A percentile compares a stretch with the other conserved stretches of the same genome.
Conservation (phyloP, 768 basidiomycete genomes). For the Chalciporus chontae region DNA sequence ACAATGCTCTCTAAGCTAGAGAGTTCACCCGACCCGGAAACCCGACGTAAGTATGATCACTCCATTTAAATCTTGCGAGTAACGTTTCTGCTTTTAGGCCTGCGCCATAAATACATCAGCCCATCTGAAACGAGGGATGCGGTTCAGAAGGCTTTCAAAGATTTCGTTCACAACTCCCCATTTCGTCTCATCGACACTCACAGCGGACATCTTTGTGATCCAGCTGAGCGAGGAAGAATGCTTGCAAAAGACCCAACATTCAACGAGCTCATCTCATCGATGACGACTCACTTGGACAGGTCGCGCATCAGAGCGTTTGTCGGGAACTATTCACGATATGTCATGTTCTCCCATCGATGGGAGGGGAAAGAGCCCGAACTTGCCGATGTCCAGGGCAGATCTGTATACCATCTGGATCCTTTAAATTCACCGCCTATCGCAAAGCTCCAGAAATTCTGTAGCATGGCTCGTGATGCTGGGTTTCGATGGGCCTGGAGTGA, state of each 20-base stretch:
- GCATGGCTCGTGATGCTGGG: constrained; percentile 3
- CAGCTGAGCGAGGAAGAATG: not conserved
- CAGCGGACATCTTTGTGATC: constrained; percentile 17
- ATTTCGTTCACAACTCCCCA: not conserved
- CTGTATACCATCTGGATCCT: constrained; percentile 6
- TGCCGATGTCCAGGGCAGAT: constrained; percentile 9
- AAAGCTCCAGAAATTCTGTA: constrained; percentile 19
- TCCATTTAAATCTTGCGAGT: not conserved
- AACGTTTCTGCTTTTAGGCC: not conserved
- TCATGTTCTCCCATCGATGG: constrained; percentile 26
- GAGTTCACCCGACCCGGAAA: constrained; percentile 4
- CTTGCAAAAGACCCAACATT: constrained; percentile 4
- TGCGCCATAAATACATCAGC: constrained; percentile 8
- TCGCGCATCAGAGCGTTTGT: constrained; percentile 7
- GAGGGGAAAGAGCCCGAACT: constrained; percentile 10
- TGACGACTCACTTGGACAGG: constrained; percentile 2
- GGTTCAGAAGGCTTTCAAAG: not conserved
- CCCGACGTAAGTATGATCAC: constrained; percentile 6
- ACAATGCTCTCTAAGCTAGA: constrained; percentile 12
- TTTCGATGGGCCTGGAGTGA: constrained; percentile 24
- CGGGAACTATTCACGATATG: constrained; percentile 10
- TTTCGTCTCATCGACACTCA: constrained; percentile 21
- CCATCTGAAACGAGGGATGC: constrained; percentile 5
- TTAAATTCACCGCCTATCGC: constrained; percentile 1
- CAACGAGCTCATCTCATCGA: constrained; percentile 15